Conservation (phyloP, 768 basidiomycete species). For the Pulveroboletus sp. region DNA sequence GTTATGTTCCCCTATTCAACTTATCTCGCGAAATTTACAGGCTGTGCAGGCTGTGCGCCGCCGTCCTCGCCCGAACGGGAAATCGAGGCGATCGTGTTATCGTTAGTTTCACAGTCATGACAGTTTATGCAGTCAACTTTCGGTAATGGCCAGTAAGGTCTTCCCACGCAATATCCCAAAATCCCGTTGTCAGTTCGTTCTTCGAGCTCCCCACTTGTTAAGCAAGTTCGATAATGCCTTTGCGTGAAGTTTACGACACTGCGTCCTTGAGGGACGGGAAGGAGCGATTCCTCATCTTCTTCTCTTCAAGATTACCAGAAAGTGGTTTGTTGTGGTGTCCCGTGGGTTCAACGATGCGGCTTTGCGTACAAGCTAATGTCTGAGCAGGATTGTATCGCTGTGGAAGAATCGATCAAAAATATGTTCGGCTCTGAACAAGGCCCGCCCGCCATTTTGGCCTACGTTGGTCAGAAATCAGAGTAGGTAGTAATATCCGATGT, state of each 20-base stretch:
- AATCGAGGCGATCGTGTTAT: too few relatives aligned
- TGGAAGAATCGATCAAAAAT: constrained; percentile 51
- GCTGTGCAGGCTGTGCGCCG: too few relatives aligned
- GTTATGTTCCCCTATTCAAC: too few relatives aligned
- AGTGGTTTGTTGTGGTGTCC: constrained; percentile 58
- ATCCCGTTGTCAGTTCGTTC: too few relatives aligned
- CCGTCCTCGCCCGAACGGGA: too few relatives aligned
- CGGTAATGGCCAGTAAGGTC: too few relatives aligned
- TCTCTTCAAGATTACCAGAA: constrained; percentile 60
- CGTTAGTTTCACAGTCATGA: too few relatives aligned
- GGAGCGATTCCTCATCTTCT: constrained; percentile 65
- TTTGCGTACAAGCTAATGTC: constrained; percentile 7
- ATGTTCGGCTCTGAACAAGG: constrained; percentile 43
- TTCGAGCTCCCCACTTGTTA: too few relatives aligned
- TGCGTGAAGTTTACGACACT: constrained; percentile 39
- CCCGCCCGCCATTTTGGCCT: constrained; percentile 58
- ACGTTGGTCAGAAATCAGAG: constrained; percentile 64
- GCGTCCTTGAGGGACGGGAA: constrained; percentile 36
- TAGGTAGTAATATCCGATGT: constrained; percentile 34
- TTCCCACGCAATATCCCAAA: too few relatives aligned
- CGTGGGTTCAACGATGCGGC: constrained; percentile 37
- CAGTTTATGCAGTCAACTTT: too few relatives aligned
- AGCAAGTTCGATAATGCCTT: constrained; percentile 41
- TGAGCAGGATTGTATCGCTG: constrained; percentile 60
- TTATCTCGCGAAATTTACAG: too few relatives aligned